Conservation (phyloP, 2,329 filamentous ascomycete genomes). For the Alternaria hordeiaustralica region DNA sequence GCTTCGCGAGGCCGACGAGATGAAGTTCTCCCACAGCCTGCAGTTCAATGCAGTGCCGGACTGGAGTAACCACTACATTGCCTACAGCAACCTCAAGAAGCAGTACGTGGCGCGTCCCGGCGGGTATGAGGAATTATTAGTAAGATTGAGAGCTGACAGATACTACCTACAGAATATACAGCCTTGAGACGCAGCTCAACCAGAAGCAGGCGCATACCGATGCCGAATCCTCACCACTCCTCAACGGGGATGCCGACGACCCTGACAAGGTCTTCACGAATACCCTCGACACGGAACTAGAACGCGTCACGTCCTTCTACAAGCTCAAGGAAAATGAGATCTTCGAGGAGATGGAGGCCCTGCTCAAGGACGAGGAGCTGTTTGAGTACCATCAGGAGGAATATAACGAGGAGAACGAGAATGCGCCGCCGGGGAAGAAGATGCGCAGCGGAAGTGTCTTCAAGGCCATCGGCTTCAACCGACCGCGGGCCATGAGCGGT, state of each 20-base stretch:
- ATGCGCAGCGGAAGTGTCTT: constrained; percentile 61
- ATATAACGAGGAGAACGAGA: constrained; percentile 45
- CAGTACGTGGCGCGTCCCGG: constrained; percentile 65
- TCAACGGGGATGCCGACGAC: constrained; percentile 68
- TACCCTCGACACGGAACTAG: constrained; percentile 84
- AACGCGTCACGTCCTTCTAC: constrained; percentile 94
- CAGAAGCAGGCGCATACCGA: constrained; percentile 66
- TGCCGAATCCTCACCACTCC: constrained; percentile 83
- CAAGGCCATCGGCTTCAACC: constrained; percentile 55
- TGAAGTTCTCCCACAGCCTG: constrained; percentile 99
- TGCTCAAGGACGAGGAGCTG: constrained; percentile 75
- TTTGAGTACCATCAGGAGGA: constrained; percentile 65
- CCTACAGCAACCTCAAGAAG: constrained; percentile 99
- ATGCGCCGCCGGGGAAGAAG: constrained; percentile 47
- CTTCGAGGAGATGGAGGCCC: constrained; percentile 75
- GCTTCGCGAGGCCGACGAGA: constrained; percentile 79
- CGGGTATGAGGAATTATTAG: not conserved
- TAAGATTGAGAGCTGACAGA: constrained; percentile 25
- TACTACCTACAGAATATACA: constrained; percentile 77
- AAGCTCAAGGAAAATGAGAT: constrained; percentile 88
- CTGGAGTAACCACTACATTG: constrained; percentile 97
- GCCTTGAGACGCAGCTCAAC: constrained; percentile 84
- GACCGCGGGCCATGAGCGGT: constrained; percentile 53
- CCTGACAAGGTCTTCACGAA: constrained; percentile 82
- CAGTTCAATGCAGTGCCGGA: constrained; percentile 99